These are phyloP conservation scores for Styphnolobium japonicum DNA, from an alignment of 306 rosid genomes.

Conservation along the genomic window DNA sequence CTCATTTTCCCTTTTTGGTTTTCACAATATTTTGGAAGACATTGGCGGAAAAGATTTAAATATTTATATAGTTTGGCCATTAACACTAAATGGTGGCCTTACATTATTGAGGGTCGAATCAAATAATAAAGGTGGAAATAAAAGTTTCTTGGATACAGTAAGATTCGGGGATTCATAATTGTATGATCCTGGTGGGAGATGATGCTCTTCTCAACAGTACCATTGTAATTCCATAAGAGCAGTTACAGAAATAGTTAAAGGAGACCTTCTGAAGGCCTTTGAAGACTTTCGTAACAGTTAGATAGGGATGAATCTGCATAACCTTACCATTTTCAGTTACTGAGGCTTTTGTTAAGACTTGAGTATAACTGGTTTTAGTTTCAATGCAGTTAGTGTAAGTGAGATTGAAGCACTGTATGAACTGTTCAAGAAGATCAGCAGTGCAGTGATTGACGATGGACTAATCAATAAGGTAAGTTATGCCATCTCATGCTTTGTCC, in stretches of 20 bases:
- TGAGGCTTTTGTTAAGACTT: not conserved
- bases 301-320: not conserved
- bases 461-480: conserved; percentile 67
- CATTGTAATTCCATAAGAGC: not conserved
- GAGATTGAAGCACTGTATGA: conserved; percentile 86
- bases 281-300: not conserved
- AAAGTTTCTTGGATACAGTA: not conserved
- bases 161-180: not conserved
- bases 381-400: conserved; percentile 75
- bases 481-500: not conserved
- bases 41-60: not conserved
- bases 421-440: conserved; percentile 75
- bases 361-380: conserved; percentile 8
- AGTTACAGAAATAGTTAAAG: not conserved
- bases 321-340: not conserved
- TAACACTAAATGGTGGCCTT: not conserved
- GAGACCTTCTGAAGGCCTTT: not conserved
- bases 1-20: not conserved
- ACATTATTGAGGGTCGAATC: not conserved
- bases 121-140: not conserved
- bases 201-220: not conserved
- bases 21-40: not conserved
- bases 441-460: conserved; percentile 72
- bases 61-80: not conserved
- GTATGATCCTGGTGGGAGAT: not conserved